Base-by-base conservation (phyloP, 495 filamentous ascomycete species). In the Aspergillus nidulans region DNA sequence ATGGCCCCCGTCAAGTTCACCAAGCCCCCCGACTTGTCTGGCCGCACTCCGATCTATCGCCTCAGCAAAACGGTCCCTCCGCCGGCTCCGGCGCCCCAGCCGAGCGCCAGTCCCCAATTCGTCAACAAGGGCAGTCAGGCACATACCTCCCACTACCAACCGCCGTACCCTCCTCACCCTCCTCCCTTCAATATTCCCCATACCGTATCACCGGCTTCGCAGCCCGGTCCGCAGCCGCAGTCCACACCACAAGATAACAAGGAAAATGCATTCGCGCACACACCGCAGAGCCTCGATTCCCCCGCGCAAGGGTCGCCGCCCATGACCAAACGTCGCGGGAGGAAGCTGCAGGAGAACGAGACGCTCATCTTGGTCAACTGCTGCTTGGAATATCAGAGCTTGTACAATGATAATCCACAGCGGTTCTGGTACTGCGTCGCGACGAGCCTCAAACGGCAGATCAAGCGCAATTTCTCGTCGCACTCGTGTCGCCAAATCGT, bases 31-130 rank as follows among this genome's bases (percentile, higher is more conserved):
- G 55, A 57, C 47, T 48, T 57, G 28, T 57, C 55, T 19, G 55
- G 55, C 16, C 55, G 55, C 28, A 57, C 55, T 3, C 55, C 55
- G 6, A 57, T 57, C 41, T 57, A 57, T 32, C 49, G 55, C 23
- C 55, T 51, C 39, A 52, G 19, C 26, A 51, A 51, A 26, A 45
- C 26, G 12, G 18, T 32, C 34, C n/a, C 51, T 28, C 20, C 38
- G n/a, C 45, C 51, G 28, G 3, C 40, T 1, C 39, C 52, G 8
- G 38, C 24, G 18, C 38, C 42, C 8, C 45, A 52, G 13, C 32
- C 47, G 28, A 39, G n/a, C n/a, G n/a, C n/a, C n/a, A n/a, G 19
- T 21, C 47, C 32, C 13, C 16, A 25, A 26, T 26, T 32, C 7
- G 44, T 47, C 44, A 32, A 47, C 44, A 6, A 49, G 20, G 4